Base-by-base conservation (phyloP, 1,139 yeast species). In the Hyphopichia wangnamkhiaoensis region DNA sequence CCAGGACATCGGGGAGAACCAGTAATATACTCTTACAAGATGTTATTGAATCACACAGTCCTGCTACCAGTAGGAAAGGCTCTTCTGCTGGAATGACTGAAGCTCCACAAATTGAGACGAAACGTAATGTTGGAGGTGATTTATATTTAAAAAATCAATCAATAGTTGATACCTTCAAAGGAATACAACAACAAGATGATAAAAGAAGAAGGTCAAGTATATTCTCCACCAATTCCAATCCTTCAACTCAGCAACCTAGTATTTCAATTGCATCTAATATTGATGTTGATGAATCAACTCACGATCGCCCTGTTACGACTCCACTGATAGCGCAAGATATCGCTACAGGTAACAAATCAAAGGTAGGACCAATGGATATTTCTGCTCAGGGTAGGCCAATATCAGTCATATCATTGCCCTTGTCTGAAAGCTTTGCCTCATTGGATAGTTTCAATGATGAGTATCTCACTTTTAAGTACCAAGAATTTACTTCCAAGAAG, bases 391-490 rank as follows among this genome's bases (percentile, higher is more conserved):
- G 61, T 26, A 47, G 71, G 37, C 57, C 65, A 1, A 60, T 70
- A 1, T 68, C 75, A 1, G 70, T 68, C 3, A 65, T 72, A 52
- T 61, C 82, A 15, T 57, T 84, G 33, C 88, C 90, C 0, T 70
- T 82, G 15, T 82, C 80, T 46, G 87, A 84, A 37, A 82, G 90
- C 47, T 84, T 83, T 68, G 93, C 91, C 1, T 84, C 91, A 0
- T 65, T 85, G 54, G 90, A 84, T 54, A 82, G 90, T 53, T 73
- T 79, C 40, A 82, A 82, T 54, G 84, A 83, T 49, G 88, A 82
- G 38, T 71, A 67, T 41, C 57, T 72, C 38, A 49, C 57, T 18
- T 50, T 54, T 40, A 69, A 69, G 43, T 71, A 68, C 43, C 61
- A 61, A 29, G 72, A 70, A 44, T 63, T 49, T 41, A 50, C 53